Evolutionary conservation across 805 yeast genomes (phyloP), one percentile per base, ranked within the genome.

Genomic region (Starmerella scarabaei): DNA sequence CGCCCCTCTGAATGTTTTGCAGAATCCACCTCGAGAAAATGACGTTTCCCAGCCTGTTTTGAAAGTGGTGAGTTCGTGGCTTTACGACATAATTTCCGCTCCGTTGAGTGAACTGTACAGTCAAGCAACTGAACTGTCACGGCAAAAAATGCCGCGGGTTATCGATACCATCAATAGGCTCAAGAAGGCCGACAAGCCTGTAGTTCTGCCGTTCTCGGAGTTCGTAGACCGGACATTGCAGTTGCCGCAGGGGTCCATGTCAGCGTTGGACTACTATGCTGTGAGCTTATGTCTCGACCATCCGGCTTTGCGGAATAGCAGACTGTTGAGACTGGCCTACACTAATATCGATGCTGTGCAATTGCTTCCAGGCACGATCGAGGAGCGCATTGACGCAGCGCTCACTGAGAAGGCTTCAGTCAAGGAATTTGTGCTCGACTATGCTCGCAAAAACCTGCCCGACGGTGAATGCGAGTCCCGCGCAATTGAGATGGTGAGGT

Each of bases 401-500:
- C 30, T 35, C 2, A 26, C n/a, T 28, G 24, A 11, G 12, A 16
- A 14, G n/a, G 27, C 12, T 3, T 21, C 26, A 16, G 36, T 27
- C 15, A 19, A 35, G 26, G 12, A 29, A 18, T 43, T 33, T 34
- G 16, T 44, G 18, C 31, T 21, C 23, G 50, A 50, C 35, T 52
- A 51, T 24, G 54, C 53, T 5, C 32, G 40, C 12, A 43, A 36
- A 12, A 50, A 49, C 30, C 26, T 51, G 16, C 40, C 47, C 3
- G 19, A 29, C 8, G 40, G 30, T 3, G 36, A 38, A n/a, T 21
- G 35, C n/a, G 45, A 45, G 33, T 32, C 50, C 17, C 30, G 49
- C 1, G 50, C 51, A 2, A 36, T 48, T 4, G 46, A 43, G 35
- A 11, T 32, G n/a, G 20, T 48, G 21, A 37, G 48, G 9, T 15